phyloP scores from a whole-genome alignment of 345 rosid species.

The Aquilaria malaccensis region DNA sequence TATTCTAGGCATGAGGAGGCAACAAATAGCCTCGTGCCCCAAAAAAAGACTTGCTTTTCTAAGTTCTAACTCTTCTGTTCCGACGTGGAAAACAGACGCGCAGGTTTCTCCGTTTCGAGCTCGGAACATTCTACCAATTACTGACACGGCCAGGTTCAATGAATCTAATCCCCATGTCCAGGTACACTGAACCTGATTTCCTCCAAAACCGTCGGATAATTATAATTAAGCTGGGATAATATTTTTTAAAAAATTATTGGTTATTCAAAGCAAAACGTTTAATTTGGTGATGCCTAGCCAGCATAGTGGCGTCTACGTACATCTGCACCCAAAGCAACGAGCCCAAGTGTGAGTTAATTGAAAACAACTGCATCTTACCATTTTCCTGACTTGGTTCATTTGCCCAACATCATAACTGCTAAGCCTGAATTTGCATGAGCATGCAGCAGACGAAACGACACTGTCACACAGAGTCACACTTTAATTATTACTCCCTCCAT shows the following conservation, averaged over 20 bases:
- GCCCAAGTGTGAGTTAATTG: background rate
- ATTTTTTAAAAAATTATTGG: too few species aligned
- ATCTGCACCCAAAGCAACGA: too few species aligned
- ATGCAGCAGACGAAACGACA: too few species aligned
- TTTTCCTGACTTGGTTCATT: too few species aligned
- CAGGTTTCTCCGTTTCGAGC: background rate
- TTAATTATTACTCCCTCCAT: too few species aligned
- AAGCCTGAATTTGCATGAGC: too few species aligned
- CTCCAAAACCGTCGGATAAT: too few species aligned
- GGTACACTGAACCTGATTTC: constrained; percentile 19
- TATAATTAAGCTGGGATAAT: too few species aligned
- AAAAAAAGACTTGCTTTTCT: background rate
- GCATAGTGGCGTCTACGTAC: background rate
- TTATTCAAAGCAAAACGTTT: background rate
- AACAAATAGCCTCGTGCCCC: background rate
- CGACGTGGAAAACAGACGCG: constrained; percentile 16
- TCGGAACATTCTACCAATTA: background rate
- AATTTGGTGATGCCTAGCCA: background rate
- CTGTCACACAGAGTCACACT: too few species aligned
- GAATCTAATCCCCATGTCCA: constrained; percentile 11
- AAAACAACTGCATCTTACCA: background rate
- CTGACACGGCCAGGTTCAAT: constrained; percentile 5
- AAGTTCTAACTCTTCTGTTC: background rate
- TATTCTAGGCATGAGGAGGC: constrained; percentile 9
- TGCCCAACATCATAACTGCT: too few species aligned